These are phyloP conservation scores for Hypoxylon sp. DNA, from an alignment of 2,329 filamentous ascomycete genomes.

Conservation along the genomic window DNA sequence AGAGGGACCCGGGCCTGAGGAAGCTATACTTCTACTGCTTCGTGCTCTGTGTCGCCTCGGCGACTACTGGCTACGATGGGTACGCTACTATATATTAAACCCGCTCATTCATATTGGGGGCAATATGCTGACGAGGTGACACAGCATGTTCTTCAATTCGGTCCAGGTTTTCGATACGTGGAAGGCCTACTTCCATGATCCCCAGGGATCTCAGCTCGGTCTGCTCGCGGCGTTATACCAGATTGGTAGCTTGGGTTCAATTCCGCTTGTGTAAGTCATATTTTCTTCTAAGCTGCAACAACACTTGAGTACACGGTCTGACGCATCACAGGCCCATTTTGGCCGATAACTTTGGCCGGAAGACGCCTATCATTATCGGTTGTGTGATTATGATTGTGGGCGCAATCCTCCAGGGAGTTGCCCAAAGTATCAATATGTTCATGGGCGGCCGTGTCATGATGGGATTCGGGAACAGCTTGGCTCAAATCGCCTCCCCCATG, in stretches of 20 bases:
- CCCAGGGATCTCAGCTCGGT: conserved; percentile 62
- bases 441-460: conserved; percentile 71
- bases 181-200: conserved; percentile 65
- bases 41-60: conserved; percentile 68
- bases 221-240: conserved; percentile 72
- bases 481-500: conserved; percentile 67
- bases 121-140: conserved; percentile 27
- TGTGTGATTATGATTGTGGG: conserved; percentile 68
- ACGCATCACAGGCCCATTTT: conserved; percentile 60
- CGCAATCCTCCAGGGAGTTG: conserved; percentile 69
- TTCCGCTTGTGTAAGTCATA: conserved; percentile 66
- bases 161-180: conserved; percentile 62
- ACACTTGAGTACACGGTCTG: neutral
- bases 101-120: neutral
- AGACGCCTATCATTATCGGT: conserved; percentile 64
- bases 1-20: conserved; percentile 68
- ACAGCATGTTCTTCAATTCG: conserved; percentile 62
- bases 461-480: conserved; percentile 69
- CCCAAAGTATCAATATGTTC: conserved; percentile 62
- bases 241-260: conserved; percentile 70
- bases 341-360: conserved; percentile 67
- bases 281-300: neutral
- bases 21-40: conserved; percentile 69
- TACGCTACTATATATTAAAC: conserved; percentile 50
- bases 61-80: conserved; percentile 71